A percentile compares a stretch with the other conserved stretches of the same genome.
Conservation (phyloP, 2,329 filamentous ascomycete species). For the Aspergillus tubingensis region DNA sequence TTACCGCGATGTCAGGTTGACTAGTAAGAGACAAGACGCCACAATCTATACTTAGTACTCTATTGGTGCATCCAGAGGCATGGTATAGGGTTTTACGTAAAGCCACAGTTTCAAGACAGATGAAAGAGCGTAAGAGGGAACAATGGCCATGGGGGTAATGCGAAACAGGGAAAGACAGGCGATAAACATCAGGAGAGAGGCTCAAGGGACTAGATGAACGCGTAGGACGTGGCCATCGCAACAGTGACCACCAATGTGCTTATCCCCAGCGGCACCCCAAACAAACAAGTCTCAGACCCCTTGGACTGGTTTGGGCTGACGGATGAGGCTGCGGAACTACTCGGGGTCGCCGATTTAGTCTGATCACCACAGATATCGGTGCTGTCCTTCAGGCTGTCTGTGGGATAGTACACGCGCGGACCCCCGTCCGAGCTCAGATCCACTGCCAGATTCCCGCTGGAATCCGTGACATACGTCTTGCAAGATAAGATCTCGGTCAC, state of each 20-base stretch:
- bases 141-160: neutral
- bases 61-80: too few relatives aligned
- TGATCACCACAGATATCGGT: constrained; percentile 2
- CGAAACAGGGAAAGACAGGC: neutral
- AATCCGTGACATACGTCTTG: constrained; percentile 5
- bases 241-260: constrained; percentile 1
- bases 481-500: constrained; percentile 7
- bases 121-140: neutral
- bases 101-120: neutral
- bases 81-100: neutral
- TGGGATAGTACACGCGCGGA: constrained; percentile 10
- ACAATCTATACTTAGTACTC: too few relatives aligned
- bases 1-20: neutral
- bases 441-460: neutral
- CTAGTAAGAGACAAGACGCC: neutral
- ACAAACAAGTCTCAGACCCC: neutral
- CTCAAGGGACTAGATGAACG: neutral
- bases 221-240: constrained; percentile 3
- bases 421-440: constrained; percentile 10
- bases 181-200: neutral
- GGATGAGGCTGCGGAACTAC: constrained; percentile 1
- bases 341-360: neutral
- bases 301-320: neutral
- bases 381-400: constrained; percentile 2
- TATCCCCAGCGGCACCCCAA: neutral